Evolutionary conservation across 75 land plant genomes (phyloP), one percentile per base, ranked within the genome.

Genomic region (Sequoia sempervirens): DNA sequence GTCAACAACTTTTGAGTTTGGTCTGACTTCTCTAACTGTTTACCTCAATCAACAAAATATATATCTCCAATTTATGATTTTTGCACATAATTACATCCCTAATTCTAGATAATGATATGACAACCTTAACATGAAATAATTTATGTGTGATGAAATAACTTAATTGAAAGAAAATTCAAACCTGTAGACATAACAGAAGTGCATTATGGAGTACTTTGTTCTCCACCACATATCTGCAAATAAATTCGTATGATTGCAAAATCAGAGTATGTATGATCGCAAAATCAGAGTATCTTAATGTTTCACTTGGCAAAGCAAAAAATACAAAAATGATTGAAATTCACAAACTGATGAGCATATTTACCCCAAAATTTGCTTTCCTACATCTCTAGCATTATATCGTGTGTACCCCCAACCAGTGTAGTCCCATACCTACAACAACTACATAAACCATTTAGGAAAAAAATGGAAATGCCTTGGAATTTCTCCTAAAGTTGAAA

Each of bases 381-480:
- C 90, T 53, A 93, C 93, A 88, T 97, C 99, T 81, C 88, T 91
- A 52, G 99, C 96, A 86, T 87, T 89, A 81, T 96, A 96, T 75
- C 91, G 89, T 46, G 97, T 97, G 83, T 89, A 95, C 11, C 99
- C 97, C 82, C 89, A 84, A 18, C 99, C 96, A 84, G 93, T 89
- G 81, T 97, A 93, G 89, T 97, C 97, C 99, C 99, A 97, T 47
- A 97, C 97, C 99, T 97, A 61, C 72, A 83, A 84, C 40, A 56
- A 81, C 80, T 15, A 26, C 40, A 40, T 18, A 26, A 79, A 79
- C 73, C 14, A 69, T 10, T 69, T 30, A 69, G 36, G 36, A 11
- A 10, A 69, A 30, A 10, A 32, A 32, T 28, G 30, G 36, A 69
- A 69, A 69, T 30, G 36, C 14, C 14, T 30, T 30, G 1, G 2